Percentiles rank a stretch among this genome's conserved stretches.
These are phyloP conservation scores for Ascodesmis nigricans DNA, from an alignment of 495 filamentous ascomycete genomes.

Conservation along the genomic window DNA sequence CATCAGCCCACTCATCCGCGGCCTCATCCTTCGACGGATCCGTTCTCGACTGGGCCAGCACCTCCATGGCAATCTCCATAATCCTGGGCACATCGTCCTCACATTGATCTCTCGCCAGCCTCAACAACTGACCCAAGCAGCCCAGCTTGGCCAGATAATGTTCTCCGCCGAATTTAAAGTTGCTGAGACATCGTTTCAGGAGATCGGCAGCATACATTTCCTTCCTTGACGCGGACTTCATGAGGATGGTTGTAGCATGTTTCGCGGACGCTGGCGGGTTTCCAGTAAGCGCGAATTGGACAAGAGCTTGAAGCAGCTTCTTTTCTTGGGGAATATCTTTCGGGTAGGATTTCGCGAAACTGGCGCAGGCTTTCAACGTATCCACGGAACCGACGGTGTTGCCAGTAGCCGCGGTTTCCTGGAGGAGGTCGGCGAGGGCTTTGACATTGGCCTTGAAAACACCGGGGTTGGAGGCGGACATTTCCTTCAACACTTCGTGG, in stretches of 20 bases:
- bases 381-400: slow-evolving; percentile 54
- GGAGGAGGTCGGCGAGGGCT: slow-evolving; percentile 69
- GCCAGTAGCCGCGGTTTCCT: slow-evolving; percentile 37
- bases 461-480: slow-evolving; percentile 67
- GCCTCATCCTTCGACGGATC: slow-evolving; percentile 21
- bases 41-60: slow-evolving; percentile 47
- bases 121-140: slow-evolving; percentile 58
- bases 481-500: slow-evolving; percentile 80
- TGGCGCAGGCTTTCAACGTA: slow-evolving; percentile 77
- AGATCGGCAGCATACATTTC: slow-evolving; percentile 76
- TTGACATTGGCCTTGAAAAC: slow-evolving; percentile 80
- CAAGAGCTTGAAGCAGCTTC: slow-evolving; percentile 60
- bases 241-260: slow-evolving; percentile 74
- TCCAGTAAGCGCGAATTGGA: slow-evolving; percentile 60
- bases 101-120: slow-evolving; percentile 50
- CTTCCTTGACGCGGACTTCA: slow-evolving; percentile 51
- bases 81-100: slow-evolving; percentile 55
- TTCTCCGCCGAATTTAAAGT: slow-evolving; percentile 51
- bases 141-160: slow-evolving; percentile 71
- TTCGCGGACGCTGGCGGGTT: slow-evolving; percentile 67
- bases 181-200: slow-evolving; percentile 45
- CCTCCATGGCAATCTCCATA: slow-evolving; percentile 51
- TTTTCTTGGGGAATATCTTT: slow-evolving; percentile 66
- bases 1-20: slow-evolving; percentile 42
- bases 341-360: slow-evolving; percentile 67